Percentiles rank a stretch among this genome's conserved stretches.
phyloP scores from a whole-genome alignment of 108 stramenopile genomes.

The Skeletonema costatum region DNA sequence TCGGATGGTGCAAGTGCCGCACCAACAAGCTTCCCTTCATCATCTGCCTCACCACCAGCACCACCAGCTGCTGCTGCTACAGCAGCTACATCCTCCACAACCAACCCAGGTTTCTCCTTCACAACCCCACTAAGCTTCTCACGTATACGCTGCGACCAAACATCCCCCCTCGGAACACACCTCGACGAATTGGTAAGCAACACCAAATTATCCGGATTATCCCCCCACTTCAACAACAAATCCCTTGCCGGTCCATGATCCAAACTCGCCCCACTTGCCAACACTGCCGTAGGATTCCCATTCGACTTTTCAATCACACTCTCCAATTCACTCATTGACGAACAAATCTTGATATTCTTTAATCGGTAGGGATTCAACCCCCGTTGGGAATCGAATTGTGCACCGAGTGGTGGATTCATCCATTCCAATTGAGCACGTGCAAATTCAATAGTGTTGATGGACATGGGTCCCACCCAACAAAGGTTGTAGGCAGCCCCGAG shows the following conservation, averaged over 20 bases:
- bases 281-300: constrained; percentile 74
- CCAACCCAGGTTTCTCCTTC: neutral
- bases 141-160: constrained; percentile 19
- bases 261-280: constrained; percentile 78
- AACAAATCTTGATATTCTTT: constrained; percentile 58
- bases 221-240: constrained; percentile 77
- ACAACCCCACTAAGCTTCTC: neutral
- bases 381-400: constrained; percentile 59
- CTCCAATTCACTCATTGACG: constrained; percentile 61
- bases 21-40: constrained; percentile 49
- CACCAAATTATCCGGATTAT: constrained; percentile 80
- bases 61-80: neutral
- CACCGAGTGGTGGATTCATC: constrained; percentile 72
- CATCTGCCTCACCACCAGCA: constrained; percentile 27
- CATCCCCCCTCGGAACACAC: constrained; percentile 58
- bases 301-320: constrained; percentile 30
- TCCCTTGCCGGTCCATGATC: constrained; percentile 86
- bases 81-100: neutral
- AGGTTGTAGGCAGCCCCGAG: constrained; percentile 79
- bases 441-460: constrained; percentile 86
- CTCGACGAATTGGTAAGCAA: constrained; percentile 78
- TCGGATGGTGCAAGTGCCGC: constrained; percentile 41
- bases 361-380: constrained; percentile 66
- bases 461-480: constrained; percentile 89
- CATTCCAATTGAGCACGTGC: constrained; percentile 89